Percentiles rank a stretch among this genome's conserved stretches.
Evolutionary conservation across 2,329 filamentous ascomycete species (phyloP).

Genomic region (Hypoxylon sp.): DNA sequence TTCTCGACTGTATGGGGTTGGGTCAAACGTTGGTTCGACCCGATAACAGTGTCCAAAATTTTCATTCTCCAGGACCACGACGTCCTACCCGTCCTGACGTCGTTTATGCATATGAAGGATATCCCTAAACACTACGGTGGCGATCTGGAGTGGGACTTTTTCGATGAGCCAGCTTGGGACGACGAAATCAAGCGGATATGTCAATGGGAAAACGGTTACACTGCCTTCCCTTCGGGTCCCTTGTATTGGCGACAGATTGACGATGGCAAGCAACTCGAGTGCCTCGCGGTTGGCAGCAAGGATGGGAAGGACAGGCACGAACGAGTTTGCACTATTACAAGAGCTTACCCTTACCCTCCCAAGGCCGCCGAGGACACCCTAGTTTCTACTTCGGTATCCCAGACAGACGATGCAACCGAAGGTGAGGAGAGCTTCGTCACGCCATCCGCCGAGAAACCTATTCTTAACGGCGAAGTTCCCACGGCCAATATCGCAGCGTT

Average conservation of each 20-base stretch:
- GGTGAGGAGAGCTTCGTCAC: slow-evolving; percentile 24
- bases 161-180: slow-evolving; percentile 72
- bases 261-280: slow-evolving; percentile 58
- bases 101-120: slow-evolving; percentile 82
- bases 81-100: slow-evolving; percentile 77
- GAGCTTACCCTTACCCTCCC: slow-evolving; percentile 51
- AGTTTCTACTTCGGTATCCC: slow-evolving; percentile 23
- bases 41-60: slow-evolving; percentile 94
- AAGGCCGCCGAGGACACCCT: slow-evolving; percentile 30
- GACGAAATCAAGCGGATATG: slow-evolving; percentile 51
- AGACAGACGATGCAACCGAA: slow-evolving; percentile 27
- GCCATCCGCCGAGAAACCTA: slow-evolving; percentile 19
- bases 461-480: slow-evolving; percentile 28
- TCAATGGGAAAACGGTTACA: slow-evolving; percentile 61
- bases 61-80: slow-evolving; percentile 82
- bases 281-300: slow-evolving; percentile 60
- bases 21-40: slow-evolving; percentile 96
- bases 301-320: slow-evolving; percentile 56
- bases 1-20: slow-evolving; percentile 95
- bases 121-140: slow-evolving; percentile 93
- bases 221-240: slow-evolving; percentile 64
- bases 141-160: slow-evolving; percentile 82
- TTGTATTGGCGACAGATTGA: slow-evolving; percentile 64
- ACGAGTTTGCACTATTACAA: slow-evolving; percentile 61
- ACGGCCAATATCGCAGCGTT: slow-evolving; percentile 27